Evolutionary conservation across 192 early-diverging fungal species (phyloP).

Genomic region (Linnemannia zychae): DNA sequence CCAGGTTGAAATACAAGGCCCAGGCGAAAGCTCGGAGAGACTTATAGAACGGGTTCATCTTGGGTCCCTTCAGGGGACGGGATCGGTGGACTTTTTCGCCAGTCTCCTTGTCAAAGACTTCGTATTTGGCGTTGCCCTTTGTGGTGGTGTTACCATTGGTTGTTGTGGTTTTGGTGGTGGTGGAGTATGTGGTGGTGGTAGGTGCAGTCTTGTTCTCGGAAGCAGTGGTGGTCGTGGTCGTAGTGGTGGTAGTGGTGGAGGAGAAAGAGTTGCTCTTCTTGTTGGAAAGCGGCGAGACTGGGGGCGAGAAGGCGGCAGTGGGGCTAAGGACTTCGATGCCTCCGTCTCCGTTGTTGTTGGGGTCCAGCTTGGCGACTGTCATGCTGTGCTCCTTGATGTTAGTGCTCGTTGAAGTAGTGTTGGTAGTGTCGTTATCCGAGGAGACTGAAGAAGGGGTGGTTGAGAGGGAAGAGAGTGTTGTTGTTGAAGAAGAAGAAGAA

Average conservation of each 20-base stretch:
- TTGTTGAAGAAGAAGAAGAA: not conserved
- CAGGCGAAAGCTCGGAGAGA: conserved; percentile 28
- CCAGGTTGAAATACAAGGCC: conserved; percentile 48
- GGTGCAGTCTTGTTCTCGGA: not conserved
- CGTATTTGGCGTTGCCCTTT: not conserved
- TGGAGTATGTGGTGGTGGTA: conserved; percentile 20
- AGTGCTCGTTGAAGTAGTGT: not conserved
- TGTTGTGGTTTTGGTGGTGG: conserved; percentile 14
- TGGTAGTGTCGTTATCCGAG: conserved; percentile 4
- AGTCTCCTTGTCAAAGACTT: conserved; percentile 1
- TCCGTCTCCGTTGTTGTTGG: not conserved
- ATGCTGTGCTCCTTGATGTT: conserved; percentile 14
- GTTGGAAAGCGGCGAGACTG: conserved; percentile 12
- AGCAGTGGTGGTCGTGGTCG: conserved; percentile 8
- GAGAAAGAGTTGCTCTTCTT: conserved; percentile 6
- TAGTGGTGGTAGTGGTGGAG: conserved; percentile 5
- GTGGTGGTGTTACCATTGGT: not conserved
- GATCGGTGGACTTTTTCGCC: not conserved
- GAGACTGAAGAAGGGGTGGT: not conserved
- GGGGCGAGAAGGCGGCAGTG: conserved; percentile 7
- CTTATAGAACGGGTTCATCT: conserved; percentile 54
- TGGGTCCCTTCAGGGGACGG: conserved; percentile 22
- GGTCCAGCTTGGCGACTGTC: conserved; percentile 43
- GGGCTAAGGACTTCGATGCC: not conserved
- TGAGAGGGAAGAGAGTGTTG: conserved; percentile 11